phyloP scores from a whole-genome alignment of 306 rosid species.

The Morella rubra region DNA sequence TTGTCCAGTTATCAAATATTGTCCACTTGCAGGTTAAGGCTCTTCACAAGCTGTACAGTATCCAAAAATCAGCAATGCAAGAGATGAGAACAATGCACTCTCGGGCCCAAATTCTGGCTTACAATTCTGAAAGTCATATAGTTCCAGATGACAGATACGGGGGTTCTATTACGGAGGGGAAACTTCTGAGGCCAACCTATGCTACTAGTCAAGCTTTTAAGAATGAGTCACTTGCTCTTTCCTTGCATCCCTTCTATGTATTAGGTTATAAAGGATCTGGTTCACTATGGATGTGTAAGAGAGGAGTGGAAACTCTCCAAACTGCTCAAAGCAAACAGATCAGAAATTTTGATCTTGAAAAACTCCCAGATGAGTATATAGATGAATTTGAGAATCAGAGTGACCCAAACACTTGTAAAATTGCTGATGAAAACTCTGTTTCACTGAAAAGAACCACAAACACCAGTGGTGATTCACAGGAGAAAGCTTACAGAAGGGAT shows the following conservation, averaged over 20 bases:
- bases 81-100: background rate
- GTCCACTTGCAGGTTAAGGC: background rate
- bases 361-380: background rate
- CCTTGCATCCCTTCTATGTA: background rate
- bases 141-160: background rate
- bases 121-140: background rate
- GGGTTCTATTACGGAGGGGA: background rate
- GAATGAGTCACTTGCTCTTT: background rate
- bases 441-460: background rate
- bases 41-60: slow-evolving; percentile 1
- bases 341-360: slow-evolving; percentile 7
- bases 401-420: background rate
- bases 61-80: slow-evolving; percentile 1
- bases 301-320: slow-evolving; percentile 6
- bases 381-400: background rate
- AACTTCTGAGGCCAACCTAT: slow-evolving; percentile 6
- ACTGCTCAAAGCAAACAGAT: background rate
- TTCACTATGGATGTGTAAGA: background rate
- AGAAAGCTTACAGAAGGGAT: background rate
- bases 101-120: background rate
- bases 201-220: background rate
- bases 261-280: slow-evolving; percentile 2
- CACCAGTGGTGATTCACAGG: background rate
- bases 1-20: background rate
- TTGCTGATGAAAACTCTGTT: background rate